Percentiles rank a stretch among this genome's conserved stretches.
These are phyloP conservation scores for Candida gorgasii DNA, from an alignment of 805 yeast species.

Conservation along the genomic window DNA sequence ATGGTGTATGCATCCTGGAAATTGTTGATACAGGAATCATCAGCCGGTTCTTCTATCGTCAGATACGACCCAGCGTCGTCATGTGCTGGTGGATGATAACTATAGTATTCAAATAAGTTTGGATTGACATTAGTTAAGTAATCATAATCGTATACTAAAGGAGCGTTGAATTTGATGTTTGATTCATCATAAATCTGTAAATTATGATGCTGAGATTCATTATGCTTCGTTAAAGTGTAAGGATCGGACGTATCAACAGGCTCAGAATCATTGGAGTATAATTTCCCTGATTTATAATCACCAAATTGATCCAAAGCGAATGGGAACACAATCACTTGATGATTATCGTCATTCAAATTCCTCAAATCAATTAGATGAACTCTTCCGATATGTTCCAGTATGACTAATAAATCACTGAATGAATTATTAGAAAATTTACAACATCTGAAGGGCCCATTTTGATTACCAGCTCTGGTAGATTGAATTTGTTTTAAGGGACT, in stretches of 20 bases:
- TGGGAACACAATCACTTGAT: slow-evolving; percentile 75
- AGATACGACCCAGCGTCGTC: slow-evolving; percentile 12
- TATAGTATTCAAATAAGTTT: slow-evolving; percentile 36
- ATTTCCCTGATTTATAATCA: slow-evolving; percentile 19
- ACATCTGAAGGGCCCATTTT: slow-evolving; percentile 68
- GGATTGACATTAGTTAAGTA: slow-evolving; percentile 39
- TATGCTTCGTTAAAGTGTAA: not conserved
- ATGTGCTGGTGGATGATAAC: slow-evolving; percentile 26
- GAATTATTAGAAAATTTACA: slow-evolving; percentile 51
- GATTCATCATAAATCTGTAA: slow-evolving; percentile 15
- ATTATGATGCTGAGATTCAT: slow-evolving; percentile 6
- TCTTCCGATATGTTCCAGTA: slow-evolving; percentile 84
- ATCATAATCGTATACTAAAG: slow-evolving; percentile 44
- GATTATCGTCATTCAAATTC: slow-evolving; percentile 53
- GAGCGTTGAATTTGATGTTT: slow-evolving; percentile 25
- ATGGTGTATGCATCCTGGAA: slow-evolving; percentile 10
- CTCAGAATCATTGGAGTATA: slow-evolving; percentile 7
- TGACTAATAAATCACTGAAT: slow-evolving; percentile 70
- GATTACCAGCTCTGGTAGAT: slow-evolving; percentile 59
- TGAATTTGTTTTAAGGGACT: slow-evolving; percentile 54
- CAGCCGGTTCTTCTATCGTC: not conserved
- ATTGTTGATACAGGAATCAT: slow-evolving; percentile 1
- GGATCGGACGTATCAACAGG: slow-evolving; percentile 1
- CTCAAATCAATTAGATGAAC: slow-evolving; percentile 84
- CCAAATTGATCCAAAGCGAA: slow-evolving; percentile 44